Evolutionary conservation across 164 flowering plant species (phyloP).

Genomic region (Vitis vinifera): ASM3070453v1 NC_081820.1:23348001-23348500

Average conservation of each 20-base stretch:
- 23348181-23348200: constrained; percentile 84
- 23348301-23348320: not conserved
- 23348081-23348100: constrained; percentile 97
- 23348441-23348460: constrained; percentile 20
- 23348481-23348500: constrained; percentile 7
- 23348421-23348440: constrained; percentile 6
- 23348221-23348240: constrained; percentile 34
- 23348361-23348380: constrained; percentile 13
- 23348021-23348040: not conserved
- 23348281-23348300: not conserved
- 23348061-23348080: constrained; percentile 37
- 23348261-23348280: constrained; percentile 25
- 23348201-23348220: constrained; percentile 55
- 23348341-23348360: constrained; percentile 1
- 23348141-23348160: constrained; percentile 89
- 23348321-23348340: not conserved
- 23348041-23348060: not conserved
- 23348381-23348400: not conserved
- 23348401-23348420: constrained; percentile 9
- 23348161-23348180: constrained; percentile 83
- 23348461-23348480: constrained; percentile 1
- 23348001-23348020: not conserved
- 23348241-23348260: constrained; percentile 32
- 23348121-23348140: constrained; percentile 87
- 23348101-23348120: constrained; percentile 86